Evolutionary conservation across 306 rosid genomes (phyloP).

Genomic region (Castanopsis chinensis): DNA sequence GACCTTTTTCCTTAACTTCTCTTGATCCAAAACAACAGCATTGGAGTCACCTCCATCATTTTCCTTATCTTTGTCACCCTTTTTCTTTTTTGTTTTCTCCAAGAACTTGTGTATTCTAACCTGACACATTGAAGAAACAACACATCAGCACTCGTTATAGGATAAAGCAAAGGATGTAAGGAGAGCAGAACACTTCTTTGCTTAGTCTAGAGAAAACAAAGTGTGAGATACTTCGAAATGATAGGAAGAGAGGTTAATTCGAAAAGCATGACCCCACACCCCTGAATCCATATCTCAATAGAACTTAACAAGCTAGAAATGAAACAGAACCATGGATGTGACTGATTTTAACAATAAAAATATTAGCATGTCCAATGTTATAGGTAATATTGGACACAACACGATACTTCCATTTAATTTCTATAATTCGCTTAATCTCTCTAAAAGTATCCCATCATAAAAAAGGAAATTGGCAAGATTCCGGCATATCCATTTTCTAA

Average conservation of each 20-base stretch:
- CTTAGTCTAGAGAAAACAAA: constrained; percentile 4
- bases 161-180: not conserved
- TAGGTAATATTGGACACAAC: not conserved
- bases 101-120: constrained; percentile 76
- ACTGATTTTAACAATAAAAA: not conserved
- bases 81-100: constrained; percentile 59
- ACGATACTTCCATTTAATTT: not conserved
- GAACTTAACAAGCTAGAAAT: constrained; percentile 2
- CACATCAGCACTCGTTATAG: constrained; percentile 23
- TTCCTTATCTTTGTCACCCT: constrained; percentile 42
- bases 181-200: not conserved
- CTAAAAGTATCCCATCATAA: not conserved
- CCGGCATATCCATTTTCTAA: not conserved
- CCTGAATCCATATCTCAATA: not conserved
- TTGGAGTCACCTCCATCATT: constrained; percentile 32
- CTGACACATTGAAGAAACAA: constrained; percentile 46
- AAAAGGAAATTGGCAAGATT: not conserved
- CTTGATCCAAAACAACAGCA: constrained; percentile 40
- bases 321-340: not conserved
- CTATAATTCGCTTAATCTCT: not conserved
- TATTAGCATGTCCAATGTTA: not conserved
- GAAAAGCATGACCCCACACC: not conserved
- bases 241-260: not conserved
- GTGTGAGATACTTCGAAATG: constrained; percentile 11
- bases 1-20: constrained; percentile 71